These are phyloP conservation scores for Tagetes erecta DNA, from an alignment of 129 eudicot species.

Conservation along the genomic window DNA sequence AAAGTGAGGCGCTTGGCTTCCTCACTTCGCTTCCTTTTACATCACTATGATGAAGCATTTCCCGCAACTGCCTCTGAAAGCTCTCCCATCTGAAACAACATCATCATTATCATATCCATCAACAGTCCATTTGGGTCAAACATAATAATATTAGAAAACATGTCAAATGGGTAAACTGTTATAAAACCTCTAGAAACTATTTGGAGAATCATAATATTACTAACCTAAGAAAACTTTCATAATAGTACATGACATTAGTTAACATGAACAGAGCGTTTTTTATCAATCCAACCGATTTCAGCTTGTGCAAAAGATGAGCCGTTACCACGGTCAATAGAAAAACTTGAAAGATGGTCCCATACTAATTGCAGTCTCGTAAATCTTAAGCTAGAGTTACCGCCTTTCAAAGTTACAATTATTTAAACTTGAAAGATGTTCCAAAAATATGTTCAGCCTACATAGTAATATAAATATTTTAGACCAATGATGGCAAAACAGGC, in stretches of 20 bases:
- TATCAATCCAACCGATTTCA: not conserved
- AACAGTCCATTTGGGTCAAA: no score
- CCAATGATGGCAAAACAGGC: no score
- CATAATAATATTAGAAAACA: not conserved
- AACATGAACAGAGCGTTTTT: not conserved
- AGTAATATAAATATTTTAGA: no score
- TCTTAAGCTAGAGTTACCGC: no score
- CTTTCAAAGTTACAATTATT: no score
- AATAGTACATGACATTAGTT: not conserved
- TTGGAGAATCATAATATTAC: not conserved
- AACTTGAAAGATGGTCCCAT: not conserved
- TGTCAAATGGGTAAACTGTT: not conserved
- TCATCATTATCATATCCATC: not conserved
- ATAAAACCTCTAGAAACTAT: slow-evolving; percentile 6
- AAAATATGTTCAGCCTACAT: no score
- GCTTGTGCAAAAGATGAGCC: not conserved
- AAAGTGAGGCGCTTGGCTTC: slow-evolving; percentile 81
- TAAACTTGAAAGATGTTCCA: no score
- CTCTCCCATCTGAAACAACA: slow-evolving; percentile 74
- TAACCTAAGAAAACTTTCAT: not conserved
- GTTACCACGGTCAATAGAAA: not conserved
- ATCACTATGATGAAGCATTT: slow-evolving; percentile 96
- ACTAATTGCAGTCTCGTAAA: no score
- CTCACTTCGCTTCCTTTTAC: slow-evolving; percentile 72
- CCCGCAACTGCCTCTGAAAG: slow-evolving; percentile 73